Evolutionary conservation across 2,329 filamentous ascomycete species (phyloP), one percentile per base, ranked within the genome.

Genomic region (Hyphodiscus sp.): DNA sequence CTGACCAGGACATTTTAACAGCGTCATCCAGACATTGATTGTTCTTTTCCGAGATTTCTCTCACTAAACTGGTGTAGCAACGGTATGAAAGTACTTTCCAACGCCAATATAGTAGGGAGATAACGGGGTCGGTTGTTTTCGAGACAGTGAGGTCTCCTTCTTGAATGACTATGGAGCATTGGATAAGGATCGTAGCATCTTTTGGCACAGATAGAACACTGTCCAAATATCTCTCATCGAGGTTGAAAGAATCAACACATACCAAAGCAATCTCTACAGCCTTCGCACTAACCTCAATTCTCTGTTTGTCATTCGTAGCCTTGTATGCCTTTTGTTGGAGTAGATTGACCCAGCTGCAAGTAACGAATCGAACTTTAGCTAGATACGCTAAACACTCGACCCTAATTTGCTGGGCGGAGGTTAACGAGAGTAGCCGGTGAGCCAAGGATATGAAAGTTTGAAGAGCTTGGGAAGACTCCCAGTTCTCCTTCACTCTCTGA

Each of bases 381-480:
- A 78, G 62, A 51, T 67, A 66, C 0, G 20, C 23, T 0, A 74
- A 53, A 29, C 69, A 68, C 0, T 48, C 47, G 0, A 56, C 18
- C 6, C 55, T 58, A 7, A 73, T 56, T 0, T 42, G 47, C 2
- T 41, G 11, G 0, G 55, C 59, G 2, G 41, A 9, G 0, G 69
- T 64, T 1, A 79, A 56, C 0, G 73, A 73, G 3, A 78, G 56
- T 0, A 79, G 30, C 15, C 76, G 67, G 7, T 68, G 63, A 3
- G 70, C 59, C 1, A 82, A 58, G 2, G 65, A 59, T 1, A 74
- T 64, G 16, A 78, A 71, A 0, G 61, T 63, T 7, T 68, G 62
- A 2, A 79, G 59, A 0, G 73, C 71, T 45, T 70, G 58, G n/a
- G 69, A 71, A 1, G 73, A 74, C 50, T 79, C 70, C 77, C 78